Evolutionary conservation across 495 filamentous ascomycete species (phyloP), one percentile per base, ranked within the genome.

Genomic region (Xylaria nigripes): DNA sequence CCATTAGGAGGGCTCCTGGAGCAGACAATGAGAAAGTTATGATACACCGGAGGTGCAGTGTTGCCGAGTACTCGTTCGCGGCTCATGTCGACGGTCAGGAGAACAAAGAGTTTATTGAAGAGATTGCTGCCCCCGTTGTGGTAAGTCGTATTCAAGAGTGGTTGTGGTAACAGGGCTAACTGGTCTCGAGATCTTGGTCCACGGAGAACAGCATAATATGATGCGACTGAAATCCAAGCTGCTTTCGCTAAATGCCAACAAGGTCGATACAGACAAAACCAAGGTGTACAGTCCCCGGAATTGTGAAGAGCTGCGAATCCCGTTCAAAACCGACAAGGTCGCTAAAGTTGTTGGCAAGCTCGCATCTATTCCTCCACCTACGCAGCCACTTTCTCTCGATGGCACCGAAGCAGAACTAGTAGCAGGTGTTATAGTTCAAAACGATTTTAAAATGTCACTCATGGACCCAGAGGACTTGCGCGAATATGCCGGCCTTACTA

Each of bases 151-250:
- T 16, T 22, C 18, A 7, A 16, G 18, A 10, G 32, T 51, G 10
- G 56, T 12, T 16, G 29, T 6, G 6, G 23, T 9, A 44, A 23
- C 29, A 12, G 23, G 30, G 48, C 42, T 36, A 54, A 30, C 45
- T 50, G 7, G 32, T 9, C 0, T 1, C 1, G 45, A 91, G 86
- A 95, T 98, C 48, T 80, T 98, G 21, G 93, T 98, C 4, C 93
- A 98, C 61, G 93, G 93, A 25, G 94, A 96, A 65, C 89, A 92
- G 58, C 89, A 95, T 64, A 94, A 96, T 62, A 98, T 98, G 93
- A 94, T 91, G 81, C 82, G 94, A 29, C 74, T 98, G 16, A 96
- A 96, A 64, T 94, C 89, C 2, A 93, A 95, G 60, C 74, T 98
- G 8, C 79, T 97, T n/a, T 89, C 87, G 21, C 76, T 96, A 8